These are phyloP conservation scores for Pichia deserticola DNA, from an alignment of 805 yeast species.

Conservation along the genomic window DNA sequence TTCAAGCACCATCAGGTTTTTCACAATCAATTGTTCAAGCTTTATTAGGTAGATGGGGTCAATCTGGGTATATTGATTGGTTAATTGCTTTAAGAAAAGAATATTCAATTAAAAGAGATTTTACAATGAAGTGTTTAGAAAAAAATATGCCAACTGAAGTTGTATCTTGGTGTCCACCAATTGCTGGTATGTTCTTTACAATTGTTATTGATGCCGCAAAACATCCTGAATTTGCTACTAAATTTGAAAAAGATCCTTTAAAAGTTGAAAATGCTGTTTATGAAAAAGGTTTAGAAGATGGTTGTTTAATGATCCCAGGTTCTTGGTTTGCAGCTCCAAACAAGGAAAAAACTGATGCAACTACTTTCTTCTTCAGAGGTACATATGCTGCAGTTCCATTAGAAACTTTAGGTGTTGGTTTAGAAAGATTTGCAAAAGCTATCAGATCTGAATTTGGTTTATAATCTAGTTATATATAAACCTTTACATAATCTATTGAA, in stretches of 20 bases:
- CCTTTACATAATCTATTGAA: not conserved
- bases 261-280: conserved; percentile 60
- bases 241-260: conserved; percentile 48
- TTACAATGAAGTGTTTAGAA: conserved; percentile 67
- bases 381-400: conserved; percentile 81
- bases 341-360: conserved; percentile 33
- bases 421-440: conserved; percentile 63
- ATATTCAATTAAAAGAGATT: conserved; percentile 83
- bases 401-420: conserved; percentile 51
- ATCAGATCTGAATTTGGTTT: conserved; percentile 48
- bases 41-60: conserved; percentile 81
- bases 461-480: conserved; percentile 6
- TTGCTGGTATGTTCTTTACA: conserved; percentile 85
- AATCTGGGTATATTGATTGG: conserved; percentile 83
- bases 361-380: conserved; percentile 71
- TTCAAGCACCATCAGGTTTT: conserved; percentile 78
- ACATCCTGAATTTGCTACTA: conserved; percentile 66
- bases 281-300: conserved; percentile 50
- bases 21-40: conserved; percentile 66
- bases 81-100: conserved; percentile 71
- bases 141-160: conserved; percentile 46
- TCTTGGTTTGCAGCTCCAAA: conserved; percentile 67
- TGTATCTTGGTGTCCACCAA: conserved; percentile 48
- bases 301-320: conserved; percentile 74
- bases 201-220: conserved; percentile 64